Evolutionary conservation across 2,329 filamentous ascomycete species (phyloP), one percentile per base, ranked within the genome.

Genomic region (Penicillium sp.): DNA sequence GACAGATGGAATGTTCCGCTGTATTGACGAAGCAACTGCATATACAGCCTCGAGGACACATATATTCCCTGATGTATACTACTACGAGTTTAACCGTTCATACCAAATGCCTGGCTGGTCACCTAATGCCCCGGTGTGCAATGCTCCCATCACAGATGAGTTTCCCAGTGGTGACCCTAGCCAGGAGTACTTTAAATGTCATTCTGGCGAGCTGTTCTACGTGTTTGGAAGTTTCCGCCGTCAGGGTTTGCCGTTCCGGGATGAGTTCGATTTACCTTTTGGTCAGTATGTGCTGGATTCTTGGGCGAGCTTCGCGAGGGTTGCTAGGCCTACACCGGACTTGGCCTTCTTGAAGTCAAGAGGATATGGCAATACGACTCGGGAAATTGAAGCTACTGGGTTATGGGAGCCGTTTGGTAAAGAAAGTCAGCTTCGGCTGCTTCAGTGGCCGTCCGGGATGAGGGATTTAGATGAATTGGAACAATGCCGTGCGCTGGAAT

Each of bases 1-100:
- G 3, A 86, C 83, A 2, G 83, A 86, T 67, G 81, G 77, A 50
- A 78, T 80, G 9, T 86, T 85, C 74, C 80, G 83, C 55, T 87
- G 84, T 66, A 72, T 82, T 49, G 82, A 85, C 65, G 78, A 85
- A 67, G 82, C 83, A 5, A 86, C 83, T 3, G 80, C 80, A 7
- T 81, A 80, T 63, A 75, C 81, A 0, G 82, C 78, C 3, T 71
- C 79, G 0, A 56, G 59, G 16, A 77, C 75, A 16, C 69, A 72
- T 3, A 76, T 78, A 0, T 81, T 85, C 63, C 67, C 75, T 29
- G 69, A 74, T 5, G 73, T 83, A 0, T 86, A 82, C 66, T 85
- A 80, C 66, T 87, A 86, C 69, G 81, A 85, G 66, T 82, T 86
- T 62, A 81, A 85, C 57, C 78, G 84, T 43, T 81, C 80, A 0